A percentile compares a stretch with the other conserved stretches of the same genome.
These are phyloP conservation scores for Aspergillus fumigatus DNA, from an alignment of 2,329 filamentous ascomycete species.

Conservation along the genomic window DNA sequence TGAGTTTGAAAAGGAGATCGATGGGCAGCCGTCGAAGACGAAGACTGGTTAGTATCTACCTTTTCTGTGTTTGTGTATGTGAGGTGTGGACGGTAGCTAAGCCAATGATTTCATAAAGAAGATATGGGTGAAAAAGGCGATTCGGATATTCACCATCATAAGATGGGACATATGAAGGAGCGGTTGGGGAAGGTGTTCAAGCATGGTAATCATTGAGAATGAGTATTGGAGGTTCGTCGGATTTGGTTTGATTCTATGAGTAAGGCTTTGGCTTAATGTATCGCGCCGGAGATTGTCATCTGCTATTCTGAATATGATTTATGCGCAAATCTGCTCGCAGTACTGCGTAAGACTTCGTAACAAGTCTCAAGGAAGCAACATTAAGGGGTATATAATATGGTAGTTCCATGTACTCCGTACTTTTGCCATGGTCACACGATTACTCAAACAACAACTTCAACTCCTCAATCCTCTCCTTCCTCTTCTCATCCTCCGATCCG, in stretches of 20 bases:
- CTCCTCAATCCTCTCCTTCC: conserved; percentile 83
- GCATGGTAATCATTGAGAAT: conserved; percentile 7
- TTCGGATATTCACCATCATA: conserved; percentile 5
- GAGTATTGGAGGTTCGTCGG: neutral
- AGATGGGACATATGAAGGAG: conserved; percentile 26
- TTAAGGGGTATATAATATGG: neutral
- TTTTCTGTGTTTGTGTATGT: neutral
- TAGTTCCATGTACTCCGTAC: neutral
- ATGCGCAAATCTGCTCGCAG: neutral
- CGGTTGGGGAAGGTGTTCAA: conserved; percentile 27
- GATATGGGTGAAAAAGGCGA: neutral
- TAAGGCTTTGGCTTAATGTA: neutral
- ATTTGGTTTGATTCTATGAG: neutral
- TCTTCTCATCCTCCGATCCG: conserved; percentile 85
- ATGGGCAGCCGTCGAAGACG: conserved; percentile 3
- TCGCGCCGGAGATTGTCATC: neutral
- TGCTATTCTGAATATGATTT: neutral
- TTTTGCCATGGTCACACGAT: neutral
- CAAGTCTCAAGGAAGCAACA: neutral
- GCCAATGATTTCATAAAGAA: neutral
- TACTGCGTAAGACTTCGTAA: neutral
- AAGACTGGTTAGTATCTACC: neutral
- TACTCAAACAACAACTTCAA: conserved; percentile 74
- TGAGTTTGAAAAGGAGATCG: conserved; percentile 26
- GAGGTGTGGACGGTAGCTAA: neutral